A percentile compares a stretch with the other conserved stretches of the same genome.
These are phyloP conservation scores for Amanita phalloides DNA, from an alignment of 768 basidiomycete genomes.

Conservation along the genomic window DNA sequence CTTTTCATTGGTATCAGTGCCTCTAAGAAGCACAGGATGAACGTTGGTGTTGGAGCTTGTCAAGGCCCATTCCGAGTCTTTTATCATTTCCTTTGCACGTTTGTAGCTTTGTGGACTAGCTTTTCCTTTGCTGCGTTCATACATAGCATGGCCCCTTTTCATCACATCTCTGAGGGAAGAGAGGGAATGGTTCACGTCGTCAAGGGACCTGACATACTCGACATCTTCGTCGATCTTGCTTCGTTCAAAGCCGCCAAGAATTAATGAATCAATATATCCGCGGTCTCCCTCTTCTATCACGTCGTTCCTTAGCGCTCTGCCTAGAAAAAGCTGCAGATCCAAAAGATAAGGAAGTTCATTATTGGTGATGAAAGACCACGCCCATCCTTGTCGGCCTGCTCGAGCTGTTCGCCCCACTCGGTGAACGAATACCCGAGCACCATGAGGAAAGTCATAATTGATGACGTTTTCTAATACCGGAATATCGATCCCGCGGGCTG, in stretches of 20 bases:
- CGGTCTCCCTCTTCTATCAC: conserved; percentile 41
- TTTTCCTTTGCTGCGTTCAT: conserved; percentile 88
- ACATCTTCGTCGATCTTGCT: conserved; percentile 74
- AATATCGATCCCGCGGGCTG: conserved; percentile 96
- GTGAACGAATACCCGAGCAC: conserved; percentile 89
- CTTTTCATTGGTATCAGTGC: conserved; percentile 22
- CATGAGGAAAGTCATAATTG: conserved; percentile 97
- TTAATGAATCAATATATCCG: conserved; percentile 57
- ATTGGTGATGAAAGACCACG: conserved; percentile 88
- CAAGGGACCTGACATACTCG: conserved; percentile 64
- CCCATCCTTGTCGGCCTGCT: conserved; percentile 91
- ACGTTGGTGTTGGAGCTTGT: conserved; percentile 52
- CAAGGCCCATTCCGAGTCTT: conserved; percentile 60
- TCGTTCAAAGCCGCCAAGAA: conserved; percentile 77
- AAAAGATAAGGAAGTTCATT: conserved; percentile 82
- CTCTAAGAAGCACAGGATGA: conserved; percentile 60
- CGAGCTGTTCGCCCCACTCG: conserved; percentile 95
- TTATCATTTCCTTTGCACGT: conserved; percentile 81
- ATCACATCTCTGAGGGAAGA: conserved; percentile 69
- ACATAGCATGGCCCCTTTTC: conserved; percentile 84
- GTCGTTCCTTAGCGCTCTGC: conserved; percentile 58
- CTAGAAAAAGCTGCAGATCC: conserved; percentile 89
- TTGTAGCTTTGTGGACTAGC: conserved; percentile 80
- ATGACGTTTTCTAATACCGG: conserved; percentile 93
- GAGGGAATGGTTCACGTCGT: conserved; percentile 54